phyloP scores from a whole-genome alignment of 2,329 filamentous ascomycete species.

The Neonectria sp. region DNA sequence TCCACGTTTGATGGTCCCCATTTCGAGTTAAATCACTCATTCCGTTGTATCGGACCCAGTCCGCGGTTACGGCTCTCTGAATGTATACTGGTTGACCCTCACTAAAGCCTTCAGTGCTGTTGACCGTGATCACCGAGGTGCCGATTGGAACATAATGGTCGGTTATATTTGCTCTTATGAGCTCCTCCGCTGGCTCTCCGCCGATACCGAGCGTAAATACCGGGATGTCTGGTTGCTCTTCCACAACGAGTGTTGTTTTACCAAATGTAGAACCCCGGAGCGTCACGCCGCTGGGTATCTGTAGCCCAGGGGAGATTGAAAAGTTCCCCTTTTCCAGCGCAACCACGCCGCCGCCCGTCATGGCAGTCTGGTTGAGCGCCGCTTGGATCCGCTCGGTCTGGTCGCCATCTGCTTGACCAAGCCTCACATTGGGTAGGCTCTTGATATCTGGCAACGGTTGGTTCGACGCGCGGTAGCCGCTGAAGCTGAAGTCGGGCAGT shows the following conservation, averaged over 20 bases:
- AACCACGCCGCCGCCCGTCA: conserved; percentile 34
- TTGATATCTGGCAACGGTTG: conserved; percentile 23
- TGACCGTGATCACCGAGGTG: conserved; percentile 17
- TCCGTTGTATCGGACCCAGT: conserved; percentile 36
- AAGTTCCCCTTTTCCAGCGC: conserved; percentile 29
- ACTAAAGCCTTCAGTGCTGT: neutral
- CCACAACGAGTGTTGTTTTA: conserved; percentile 22
- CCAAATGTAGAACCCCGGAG: conserved; percentile 15
- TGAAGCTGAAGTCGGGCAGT: conserved; percentile 42
- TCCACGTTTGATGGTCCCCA: conserved; percentile 35
- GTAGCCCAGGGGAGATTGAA: conserved; percentile 28
- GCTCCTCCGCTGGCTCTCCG: neutral
- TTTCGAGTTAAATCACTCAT: conserved; percentile 35
- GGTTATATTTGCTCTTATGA: conserved; percentile 30
- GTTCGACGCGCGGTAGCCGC: conserved; percentile 39
- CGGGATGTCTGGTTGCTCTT: conserved; percentile 5
- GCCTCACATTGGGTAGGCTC: neutral
- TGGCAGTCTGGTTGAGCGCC: conserved; percentile 31
- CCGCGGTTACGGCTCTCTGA: conserved; percentile 24
- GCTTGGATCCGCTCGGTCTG: conserved; percentile 30
- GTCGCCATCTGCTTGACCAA: conserved; percentile 22
- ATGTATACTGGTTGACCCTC: conserved; percentile 36
- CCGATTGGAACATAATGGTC: conserved; percentile 39
- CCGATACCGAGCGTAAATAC: conserved; percentile 36
- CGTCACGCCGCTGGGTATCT: conserved; percentile 17